phyloP scores from a whole-genome alignment of 2,329 filamentous ascomycete genomes.

The Cercospora citrullina region DNA sequence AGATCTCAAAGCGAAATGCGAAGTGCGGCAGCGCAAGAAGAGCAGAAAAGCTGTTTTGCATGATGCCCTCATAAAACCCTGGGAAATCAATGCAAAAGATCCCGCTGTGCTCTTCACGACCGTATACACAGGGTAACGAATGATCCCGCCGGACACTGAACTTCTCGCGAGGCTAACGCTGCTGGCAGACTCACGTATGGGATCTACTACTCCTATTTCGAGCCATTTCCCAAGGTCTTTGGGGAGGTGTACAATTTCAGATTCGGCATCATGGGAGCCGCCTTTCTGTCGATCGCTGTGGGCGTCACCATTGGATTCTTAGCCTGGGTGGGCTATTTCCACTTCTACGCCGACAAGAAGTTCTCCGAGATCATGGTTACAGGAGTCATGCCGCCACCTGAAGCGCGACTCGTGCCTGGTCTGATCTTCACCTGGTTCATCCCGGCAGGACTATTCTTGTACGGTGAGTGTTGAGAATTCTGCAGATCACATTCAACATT shows the following conservation, averaged over 20 bases:
- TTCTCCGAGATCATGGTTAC: not conserved
- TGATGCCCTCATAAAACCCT: slow-evolving; percentile 62
- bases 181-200: slow-evolving; percentile 56
- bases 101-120: slow-evolving; percentile 59
- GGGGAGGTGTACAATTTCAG: slow-evolving; percentile 60
- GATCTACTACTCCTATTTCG: slow-evolving; percentile 63
- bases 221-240: slow-evolving; percentile 66
- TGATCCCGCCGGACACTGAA: too few species aligned
- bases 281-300: slow-evolving; percentile 8
- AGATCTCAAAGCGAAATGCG: slow-evolving; percentile 10
- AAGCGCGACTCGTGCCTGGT: slow-evolving; percentile 8
- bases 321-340: slow-evolving; percentile 5
- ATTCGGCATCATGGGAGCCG: slow-evolving; percentile 35
- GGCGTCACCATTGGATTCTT: not conserved
- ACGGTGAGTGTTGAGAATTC: not conserved
- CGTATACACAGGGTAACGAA: slow-evolving; percentile 28
- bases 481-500: too few species aligned
- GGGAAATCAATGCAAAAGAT: slow-evolving; percentile 48
- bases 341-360: slow-evolving; percentile 8
- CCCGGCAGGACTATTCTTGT: slow-evolving; percentile 14
- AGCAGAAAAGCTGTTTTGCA: slow-evolving; percentile 1
- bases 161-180: slow-evolving; percentile 24
- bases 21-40: not conserved
- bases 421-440: slow-evolving; percentile 15
- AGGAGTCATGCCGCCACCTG: not conserved